Conservation (phyloP, 306 rosid genomes). For the Inga laurina region DNA sequence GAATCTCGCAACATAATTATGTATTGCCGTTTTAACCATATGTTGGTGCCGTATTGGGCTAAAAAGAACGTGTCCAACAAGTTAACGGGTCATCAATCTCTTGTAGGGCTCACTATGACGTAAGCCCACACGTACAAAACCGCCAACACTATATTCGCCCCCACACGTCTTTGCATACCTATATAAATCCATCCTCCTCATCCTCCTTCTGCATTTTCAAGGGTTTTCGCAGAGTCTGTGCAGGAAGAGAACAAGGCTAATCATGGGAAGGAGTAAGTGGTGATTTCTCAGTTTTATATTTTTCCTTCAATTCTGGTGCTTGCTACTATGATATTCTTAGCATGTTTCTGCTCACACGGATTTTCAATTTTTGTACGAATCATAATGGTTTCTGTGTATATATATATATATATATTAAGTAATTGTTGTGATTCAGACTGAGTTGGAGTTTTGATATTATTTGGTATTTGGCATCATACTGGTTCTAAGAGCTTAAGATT, state of each 20-base stretch:
- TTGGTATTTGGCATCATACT: not conserved
- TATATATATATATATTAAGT: not conserved
- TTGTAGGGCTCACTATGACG: constrained; percentile 27
- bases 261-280: constrained; percentile 46
- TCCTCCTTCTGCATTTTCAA: not conserved
- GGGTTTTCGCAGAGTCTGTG: not conserved
- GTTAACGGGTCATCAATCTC: not conserved
- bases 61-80: not conserved
- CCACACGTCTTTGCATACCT: not conserved
- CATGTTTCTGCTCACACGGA: not conserved
- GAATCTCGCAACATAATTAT: not conserved
- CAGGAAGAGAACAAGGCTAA: not conserved
- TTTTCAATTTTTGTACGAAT: not conserved
- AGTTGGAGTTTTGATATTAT: not conserved
- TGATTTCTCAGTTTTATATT: not conserved
- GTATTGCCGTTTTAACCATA: not conserved
- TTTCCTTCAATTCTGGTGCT: not conserved
- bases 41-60: not conserved
- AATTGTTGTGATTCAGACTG: not conserved
- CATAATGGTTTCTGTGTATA: not conserved
- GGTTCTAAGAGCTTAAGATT: not conserved
- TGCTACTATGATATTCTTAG: not conserved
- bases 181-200: not conserved
- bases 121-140: constrained; percentile 38
- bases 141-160: not conserved